Evolutionary conservation across 139 green algal species (phyloP).

Genomic region (Chlamydomonas incerta): DNA sequence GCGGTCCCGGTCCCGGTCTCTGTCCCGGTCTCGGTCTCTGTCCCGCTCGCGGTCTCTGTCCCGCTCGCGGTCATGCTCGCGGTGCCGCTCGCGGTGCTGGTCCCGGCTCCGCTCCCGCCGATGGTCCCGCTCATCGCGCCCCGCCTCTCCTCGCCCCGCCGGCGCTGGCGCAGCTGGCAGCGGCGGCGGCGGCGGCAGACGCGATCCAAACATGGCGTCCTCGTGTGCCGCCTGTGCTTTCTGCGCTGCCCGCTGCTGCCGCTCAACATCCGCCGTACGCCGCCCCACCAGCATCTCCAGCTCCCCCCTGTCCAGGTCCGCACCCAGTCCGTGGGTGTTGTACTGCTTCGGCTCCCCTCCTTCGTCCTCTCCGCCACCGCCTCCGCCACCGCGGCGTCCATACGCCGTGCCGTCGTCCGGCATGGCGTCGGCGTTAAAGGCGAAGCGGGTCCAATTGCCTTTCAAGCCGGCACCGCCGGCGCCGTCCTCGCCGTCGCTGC

Average conservation of each 20-base stretch:
- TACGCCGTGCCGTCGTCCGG: neutral
- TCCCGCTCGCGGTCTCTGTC: neutral
- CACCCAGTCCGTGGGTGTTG: conserved; percentile 22
- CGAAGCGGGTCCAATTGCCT: conserved; percentile 21
- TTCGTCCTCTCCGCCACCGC: neutral
- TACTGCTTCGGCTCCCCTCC: neutral
- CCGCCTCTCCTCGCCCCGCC: neutral
- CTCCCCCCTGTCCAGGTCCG: neutral
- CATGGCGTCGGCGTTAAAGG: conserved; percentile 1
- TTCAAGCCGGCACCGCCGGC: neutral
- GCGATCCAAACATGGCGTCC: conserved; percentile 24
- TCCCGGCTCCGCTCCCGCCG: neutral
- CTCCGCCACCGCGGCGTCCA: neutral
- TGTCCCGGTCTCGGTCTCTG: neutral
- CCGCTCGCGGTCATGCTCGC: neutral
- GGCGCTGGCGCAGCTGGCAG: neutral
- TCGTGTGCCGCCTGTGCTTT: conserved; percentile 11
- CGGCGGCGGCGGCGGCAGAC: neutral
- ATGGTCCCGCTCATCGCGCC: neutral
- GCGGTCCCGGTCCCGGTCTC: neutral
- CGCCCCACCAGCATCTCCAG: conserved; percentile 1
- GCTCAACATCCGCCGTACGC: neutral
- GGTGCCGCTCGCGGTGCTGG: neutral
- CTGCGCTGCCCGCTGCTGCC: neutral
- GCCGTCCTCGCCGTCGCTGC: neutral